These are phyloP conservation scores for Mycena albidolilacea DNA, from an alignment of 768 basidiomycete genomes.

Conservation along the genomic window DNA sequence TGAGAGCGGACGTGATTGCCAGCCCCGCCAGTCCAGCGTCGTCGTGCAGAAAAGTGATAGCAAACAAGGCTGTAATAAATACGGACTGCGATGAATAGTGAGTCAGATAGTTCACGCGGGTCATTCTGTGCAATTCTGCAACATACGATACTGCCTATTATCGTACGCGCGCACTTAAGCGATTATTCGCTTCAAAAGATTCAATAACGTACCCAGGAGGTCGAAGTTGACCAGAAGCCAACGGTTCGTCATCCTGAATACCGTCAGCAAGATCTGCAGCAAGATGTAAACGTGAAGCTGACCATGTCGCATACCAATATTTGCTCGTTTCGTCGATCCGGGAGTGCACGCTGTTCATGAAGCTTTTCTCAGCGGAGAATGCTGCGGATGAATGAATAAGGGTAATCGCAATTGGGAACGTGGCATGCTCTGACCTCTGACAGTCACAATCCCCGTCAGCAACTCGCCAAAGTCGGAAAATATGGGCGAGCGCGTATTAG, in stretches of 20 bases:
- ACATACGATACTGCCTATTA: too few species aligned
- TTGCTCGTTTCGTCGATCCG: slow-evolving; percentile 69
- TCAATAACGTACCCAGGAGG: neutral
- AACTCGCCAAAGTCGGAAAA: slow-evolving; percentile 85
- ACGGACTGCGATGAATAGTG: slow-evolving; percentile 52
- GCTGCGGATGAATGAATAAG: neutral
- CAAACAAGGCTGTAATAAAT: slow-evolving; percentile 61
- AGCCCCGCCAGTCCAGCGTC: too few species aligned
- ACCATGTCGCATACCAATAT: slow-evolving; percentile 65
- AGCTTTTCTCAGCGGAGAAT: neutral
- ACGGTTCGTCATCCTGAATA: too few species aligned
- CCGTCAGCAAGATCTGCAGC: neutral
- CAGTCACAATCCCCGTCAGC: slow-evolving; percentile 90
- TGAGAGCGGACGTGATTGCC: slow-evolving; percentile 58
- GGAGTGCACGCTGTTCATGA: slow-evolving; percentile 61
- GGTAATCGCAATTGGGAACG: neutral
- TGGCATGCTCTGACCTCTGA: slow-evolving; percentile 74
- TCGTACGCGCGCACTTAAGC: too few species aligned
- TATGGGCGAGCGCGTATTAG: slow-evolving; percentile 87
- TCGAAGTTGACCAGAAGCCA: slow-evolving; percentile 33
- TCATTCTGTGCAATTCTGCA: too few species aligned
- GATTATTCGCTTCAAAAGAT: too few species aligned
- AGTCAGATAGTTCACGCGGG: neutral
- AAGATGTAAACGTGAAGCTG: slow-evolving; percentile 67
- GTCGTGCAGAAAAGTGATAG: neutral